Percentiles rank a stretch among this genome's conserved stretches.
Evolutionary conservation across 2,329 filamentous ascomycete genomes (phyloP).

Genomic region (Fusarium dimerum): DNA sequence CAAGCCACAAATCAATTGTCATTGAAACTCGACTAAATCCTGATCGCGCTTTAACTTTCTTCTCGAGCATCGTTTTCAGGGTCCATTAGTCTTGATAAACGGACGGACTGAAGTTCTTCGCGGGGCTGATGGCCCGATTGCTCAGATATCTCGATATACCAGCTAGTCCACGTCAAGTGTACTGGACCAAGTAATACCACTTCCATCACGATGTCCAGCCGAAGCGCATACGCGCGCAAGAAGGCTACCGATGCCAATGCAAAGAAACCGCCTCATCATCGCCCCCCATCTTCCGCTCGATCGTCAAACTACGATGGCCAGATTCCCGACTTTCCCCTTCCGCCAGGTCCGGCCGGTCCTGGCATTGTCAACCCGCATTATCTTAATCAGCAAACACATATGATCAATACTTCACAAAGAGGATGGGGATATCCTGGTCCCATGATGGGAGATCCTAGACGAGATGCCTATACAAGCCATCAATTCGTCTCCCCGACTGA

Average conservation of each 20-base stretch:
- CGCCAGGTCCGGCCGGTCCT: constrained; percentile 32
- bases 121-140: no score
- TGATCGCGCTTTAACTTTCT: no score
- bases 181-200: background rate
- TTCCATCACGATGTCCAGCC: constrained; percentile 50
- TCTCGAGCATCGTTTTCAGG: no score
- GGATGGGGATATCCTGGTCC: constrained; percentile 8
- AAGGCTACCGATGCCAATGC: constrained; percentile 54
- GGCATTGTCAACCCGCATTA: constrained; percentile 46
- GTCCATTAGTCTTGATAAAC: no score
- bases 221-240: constrained; percentile 60
- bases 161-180: no score
- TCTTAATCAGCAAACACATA: constrained; percentile 30
- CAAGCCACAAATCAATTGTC: no score
- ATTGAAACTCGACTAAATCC: no score
- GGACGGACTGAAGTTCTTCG: no score
- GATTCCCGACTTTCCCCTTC: constrained; percentile 40
- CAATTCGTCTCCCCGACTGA: constrained; percentile 29
- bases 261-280: constrained; percentile 23
- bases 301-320: constrained; percentile 43
- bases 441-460: constrained; percentile 21
- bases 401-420: constrained; percentile 2
- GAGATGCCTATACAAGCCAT: constrained; percentile 28
- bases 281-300: constrained; percentile 39
- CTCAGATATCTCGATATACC: no score